These are phyloP conservation scores for Sporothrix globosa DNA, from an alignment of 2,329 filamentous ascomycete species.

Conservation along the genomic window DNA sequence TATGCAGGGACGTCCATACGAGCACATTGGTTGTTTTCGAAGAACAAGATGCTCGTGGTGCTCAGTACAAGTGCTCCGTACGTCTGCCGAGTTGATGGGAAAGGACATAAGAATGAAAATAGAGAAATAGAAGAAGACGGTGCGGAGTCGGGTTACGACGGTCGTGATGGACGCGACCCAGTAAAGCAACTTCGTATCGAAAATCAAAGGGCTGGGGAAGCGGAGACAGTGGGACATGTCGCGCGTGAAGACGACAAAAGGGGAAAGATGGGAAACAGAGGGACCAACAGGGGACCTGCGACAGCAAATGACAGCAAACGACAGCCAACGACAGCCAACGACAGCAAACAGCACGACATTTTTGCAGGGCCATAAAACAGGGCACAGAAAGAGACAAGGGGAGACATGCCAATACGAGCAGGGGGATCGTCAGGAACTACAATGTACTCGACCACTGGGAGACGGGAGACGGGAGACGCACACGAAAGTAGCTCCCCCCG, in stretches of 20 bases:
- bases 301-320: not conserved
- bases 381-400: not conserved
- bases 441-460: not conserved
- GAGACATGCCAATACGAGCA: not conserved
- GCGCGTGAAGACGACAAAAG: not conserved
- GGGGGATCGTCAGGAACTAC: slow-evolving; percentile 18
- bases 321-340: not conserved
- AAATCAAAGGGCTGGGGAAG: slow-evolving; percentile 26
- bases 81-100: no score
- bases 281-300: no score
- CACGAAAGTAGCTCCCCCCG: not conserved
- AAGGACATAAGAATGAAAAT: no score
- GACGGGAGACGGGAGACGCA: not conserved
- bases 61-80: no score
- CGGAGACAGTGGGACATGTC: not conserved
- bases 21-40: no score
- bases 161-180: no score
- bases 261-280: not conserved
- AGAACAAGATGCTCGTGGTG: no score
- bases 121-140: no score
- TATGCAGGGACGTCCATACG: no score
- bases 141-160: no score
- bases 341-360: not conserved
- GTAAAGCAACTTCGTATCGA: slow-evolving; percentile 22
- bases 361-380: not conserved